Evolutionary conservation across 176 grass and related monocot genomes (phyloP).

Genomic region (Puya raimondii): DNA sequence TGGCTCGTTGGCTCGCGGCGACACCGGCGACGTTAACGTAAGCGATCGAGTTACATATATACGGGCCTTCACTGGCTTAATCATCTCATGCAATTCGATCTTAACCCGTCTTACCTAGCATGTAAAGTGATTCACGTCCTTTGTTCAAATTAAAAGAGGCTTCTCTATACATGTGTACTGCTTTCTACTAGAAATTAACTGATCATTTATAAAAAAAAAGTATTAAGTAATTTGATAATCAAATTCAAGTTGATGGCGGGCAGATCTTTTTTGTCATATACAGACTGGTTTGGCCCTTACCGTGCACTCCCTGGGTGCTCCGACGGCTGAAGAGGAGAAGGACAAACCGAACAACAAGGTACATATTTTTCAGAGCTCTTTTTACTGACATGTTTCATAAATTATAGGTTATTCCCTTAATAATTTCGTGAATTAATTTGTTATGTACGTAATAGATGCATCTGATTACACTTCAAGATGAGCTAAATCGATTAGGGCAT

Average conservation of each 20-base stretch:
- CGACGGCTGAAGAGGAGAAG: not conserved
- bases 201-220: too few relatives aligned
- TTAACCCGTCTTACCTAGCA: too few relatives aligned
- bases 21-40: not conserved
- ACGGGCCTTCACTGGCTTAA: not conserved
- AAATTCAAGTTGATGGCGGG: too few relatives aligned
- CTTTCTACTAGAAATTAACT: too few relatives aligned
- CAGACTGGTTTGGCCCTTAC: not conserved
- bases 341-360: not conserved
- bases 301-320: not conserved
- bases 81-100: not conserved
- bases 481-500: conserved; percentile 4
- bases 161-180: too few relatives aligned
- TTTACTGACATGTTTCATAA: too few relatives aligned
- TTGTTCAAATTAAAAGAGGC: too few relatives aligned
- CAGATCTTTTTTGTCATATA: too few relatives aligned
- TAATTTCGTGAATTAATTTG: not conserved
- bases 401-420: not conserved
- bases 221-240: too few relatives aligned
- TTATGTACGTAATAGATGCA: not conserved
- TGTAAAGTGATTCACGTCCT: too few relatives aligned
- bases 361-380: too few relatives aligned
- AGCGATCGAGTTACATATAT: not conserved
- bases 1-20: not conserved
- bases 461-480: not conserved